A percentile compares a stretch with the other conserved stretches of the same genome.
Conservation (phyloP, 352 stramenopile genomes). For the Phytophthora meadii region DNA sequence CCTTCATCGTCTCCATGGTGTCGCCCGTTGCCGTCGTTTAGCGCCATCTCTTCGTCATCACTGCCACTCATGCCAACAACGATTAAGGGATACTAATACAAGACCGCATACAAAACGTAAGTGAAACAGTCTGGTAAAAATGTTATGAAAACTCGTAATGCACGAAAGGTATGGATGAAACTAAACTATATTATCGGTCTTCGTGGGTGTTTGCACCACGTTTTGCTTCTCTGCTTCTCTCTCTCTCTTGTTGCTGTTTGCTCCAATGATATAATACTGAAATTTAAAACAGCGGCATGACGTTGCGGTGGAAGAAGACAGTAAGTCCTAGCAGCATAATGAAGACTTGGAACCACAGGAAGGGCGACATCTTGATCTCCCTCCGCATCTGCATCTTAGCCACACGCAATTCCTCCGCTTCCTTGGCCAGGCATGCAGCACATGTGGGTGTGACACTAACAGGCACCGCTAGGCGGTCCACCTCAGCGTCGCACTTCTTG, state of each 20-base stretch:
- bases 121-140: neutral
- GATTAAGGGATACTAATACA: neutral
- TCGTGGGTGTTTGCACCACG: neutral
- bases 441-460: slow-evolving; percentile 49
- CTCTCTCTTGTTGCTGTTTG: neutral
- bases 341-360: slow-evolving; percentile 77
- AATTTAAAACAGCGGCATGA: slow-evolving; percentile 60
- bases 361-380: slow-evolving; percentile 70
- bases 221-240: neutral
- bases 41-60: slow-evolving; percentile 16
- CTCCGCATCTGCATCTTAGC: slow-evolving; percentile 39
- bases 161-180: too few relatives aligned
- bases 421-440: slow-evolving; percentile 48
- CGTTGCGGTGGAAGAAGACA: slow-evolving; percentile 77
- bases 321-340: slow-evolving; percentile 60
- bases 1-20: slow-evolving; percentile 30
- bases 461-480: slow-evolving; percentile 47
- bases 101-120: slow-evolving; percentile 26
- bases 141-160: too few relatives aligned
- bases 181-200: slow-evolving; percentile 6
- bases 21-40: slow-evolving; percentile 13
- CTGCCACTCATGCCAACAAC: slow-evolving; percentile 28
- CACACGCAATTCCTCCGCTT: slow-evolving; percentile 29
- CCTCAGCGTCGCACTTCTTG: slow-evolving; percentile 76
- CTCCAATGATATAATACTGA: neutral